Evolutionary conservation across 331 rosid genomes (phyloP).

Genomic region (Malus hybrid): DNA sequence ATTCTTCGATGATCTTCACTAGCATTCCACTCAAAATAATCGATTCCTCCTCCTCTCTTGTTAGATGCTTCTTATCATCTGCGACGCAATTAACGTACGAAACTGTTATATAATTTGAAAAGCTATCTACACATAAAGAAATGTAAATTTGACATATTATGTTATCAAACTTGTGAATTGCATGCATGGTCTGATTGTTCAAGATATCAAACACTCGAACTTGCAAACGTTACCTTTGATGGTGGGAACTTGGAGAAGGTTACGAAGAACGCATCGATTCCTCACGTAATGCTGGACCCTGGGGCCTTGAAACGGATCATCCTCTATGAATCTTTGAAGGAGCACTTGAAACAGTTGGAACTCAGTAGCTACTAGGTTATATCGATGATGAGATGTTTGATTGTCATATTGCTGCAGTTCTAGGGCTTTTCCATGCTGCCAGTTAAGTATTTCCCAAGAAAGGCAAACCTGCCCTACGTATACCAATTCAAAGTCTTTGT

Average conservation of each 20-base stretch:
- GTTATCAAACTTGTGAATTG: no score
- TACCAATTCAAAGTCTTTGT: constrained; percentile 65
- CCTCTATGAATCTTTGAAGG: constrained; percentile 67
- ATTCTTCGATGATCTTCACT: constrained; percentile 50
- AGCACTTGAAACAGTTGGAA: constrained; percentile 83
- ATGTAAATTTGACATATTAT: not conserved
- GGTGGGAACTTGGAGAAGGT: constrained; percentile 66
- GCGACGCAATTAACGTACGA: not conserved
- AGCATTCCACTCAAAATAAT: constrained; percentile 29
- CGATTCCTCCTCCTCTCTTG: constrained; percentile 27
- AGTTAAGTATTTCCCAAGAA: constrained; percentile 81
- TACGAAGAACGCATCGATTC: constrained; percentile 64
- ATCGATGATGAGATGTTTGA: constrained; percentile 20
- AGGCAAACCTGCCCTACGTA: constrained; percentile 88
- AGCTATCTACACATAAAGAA: not conserved
- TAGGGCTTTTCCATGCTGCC: constrained; percentile 62
- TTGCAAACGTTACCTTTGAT: constrained; percentile 39
- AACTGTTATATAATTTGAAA: not conserved
- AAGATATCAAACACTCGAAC: not conserved
- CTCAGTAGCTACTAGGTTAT: constrained; percentile 58
- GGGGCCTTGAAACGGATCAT: constrained; percentile 65
- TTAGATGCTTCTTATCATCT: constrained; percentile 44
- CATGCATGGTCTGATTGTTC: no score
- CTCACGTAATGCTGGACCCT: constrained; percentile 64
- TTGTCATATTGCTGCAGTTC: constrained; percentile 45